Base-by-base conservation (phyloP, 306 rosid species). In the Erythrophleum fordii region DNA sequence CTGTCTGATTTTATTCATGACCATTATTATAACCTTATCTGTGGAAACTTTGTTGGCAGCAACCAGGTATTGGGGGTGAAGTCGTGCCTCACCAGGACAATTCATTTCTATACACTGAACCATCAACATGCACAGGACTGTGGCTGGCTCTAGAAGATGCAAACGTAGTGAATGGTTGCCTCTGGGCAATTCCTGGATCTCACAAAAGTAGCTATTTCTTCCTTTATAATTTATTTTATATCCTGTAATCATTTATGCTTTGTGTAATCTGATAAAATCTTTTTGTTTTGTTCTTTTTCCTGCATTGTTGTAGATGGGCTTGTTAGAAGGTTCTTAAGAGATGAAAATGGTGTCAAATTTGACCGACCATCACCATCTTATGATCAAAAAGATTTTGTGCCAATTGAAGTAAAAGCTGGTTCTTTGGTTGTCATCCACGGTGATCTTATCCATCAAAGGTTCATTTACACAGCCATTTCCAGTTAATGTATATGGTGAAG, bases 31-130 rank as follows among this genome's bases (percentile, higher is more conserved):
- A 31, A 48, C 59, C 61, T 39, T 60, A 76, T 73, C 26, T 55
- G 46, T 56, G 51, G 58, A 45, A 39, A 69, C 48, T 46, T 79
- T 49, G 68, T 81, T 82, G 65, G 83, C 96, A 91, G 99, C 99
- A 95, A 95, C 98, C 98, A 7, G 98, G 97, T 17, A 95, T 95
- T 31, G 99, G 99, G 26, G 99, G 99, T 55, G 98, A 95, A 86
- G 98, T 95, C 35, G 98, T 95, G 78, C 99, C 99, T 31, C 99
- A 95, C 85, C 99, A 95, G 88, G 99, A 95, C 73, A 95, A 90
- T 80, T 93, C 99, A 0, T 95, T 93, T 86, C 90, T 95, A 76
- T 93, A 90, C 75, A 95, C 99, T 1, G 94, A 93, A 70, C 99
- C 99, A 62, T 84, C 88, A 83, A 95, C 98, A 7, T 95, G 99